Evolutionary conservation across 805 yeast species (phyloP), one percentile per base, ranked within the genome.

Genomic region (Starmerella bombicola): DNA sequence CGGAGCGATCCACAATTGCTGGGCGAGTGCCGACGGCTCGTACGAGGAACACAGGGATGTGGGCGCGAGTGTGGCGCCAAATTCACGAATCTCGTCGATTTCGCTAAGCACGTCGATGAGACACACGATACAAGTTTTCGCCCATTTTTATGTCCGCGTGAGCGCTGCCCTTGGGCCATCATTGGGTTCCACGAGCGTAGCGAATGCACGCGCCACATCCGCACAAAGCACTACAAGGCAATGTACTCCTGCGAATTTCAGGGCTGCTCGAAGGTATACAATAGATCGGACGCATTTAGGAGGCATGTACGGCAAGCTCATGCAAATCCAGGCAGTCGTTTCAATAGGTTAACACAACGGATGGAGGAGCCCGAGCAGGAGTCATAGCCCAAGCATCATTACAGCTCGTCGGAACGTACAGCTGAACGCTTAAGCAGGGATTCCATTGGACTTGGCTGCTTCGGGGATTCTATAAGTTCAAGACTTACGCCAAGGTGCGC

Each of bases 181-280:
- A 43, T 47, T 19, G 51, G 51, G 9, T 47, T 47, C 33, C 51
- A 47, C 40, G 51, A 47, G 34, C 50, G 51, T 34, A 47, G 51
- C 33, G 51, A 47, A 20, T 47, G 51, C 40, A 47, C 51, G 31
- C 44, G 51, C 35, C 51, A 47, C 26, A 45, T 47, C 17, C 40
- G 51, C 10, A 47, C 51, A 4, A 47, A 47, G 34, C 51, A 47
- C 34, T 46, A 39, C 41, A 35, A 42, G 31, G 51, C 51, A 5
- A 47, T 47, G 51, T 47, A 47, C 42, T 21, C 44, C 7, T 47
- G 51, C 38, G 45, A 35, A 15, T 41, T 36, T 37, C 34, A 37
- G 8, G 50, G 51, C 9, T 47, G 51, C 43, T 17, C 28, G 23
- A 47, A 46, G 30, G 42, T 42, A 12, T 47, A 47, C 37, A 47